Percentiles rank a stretch among this genome's conserved stretches.
Conservation (phyloP, 192 early-diverging fungal genomes). For the Coemansia sp. region DNA sequence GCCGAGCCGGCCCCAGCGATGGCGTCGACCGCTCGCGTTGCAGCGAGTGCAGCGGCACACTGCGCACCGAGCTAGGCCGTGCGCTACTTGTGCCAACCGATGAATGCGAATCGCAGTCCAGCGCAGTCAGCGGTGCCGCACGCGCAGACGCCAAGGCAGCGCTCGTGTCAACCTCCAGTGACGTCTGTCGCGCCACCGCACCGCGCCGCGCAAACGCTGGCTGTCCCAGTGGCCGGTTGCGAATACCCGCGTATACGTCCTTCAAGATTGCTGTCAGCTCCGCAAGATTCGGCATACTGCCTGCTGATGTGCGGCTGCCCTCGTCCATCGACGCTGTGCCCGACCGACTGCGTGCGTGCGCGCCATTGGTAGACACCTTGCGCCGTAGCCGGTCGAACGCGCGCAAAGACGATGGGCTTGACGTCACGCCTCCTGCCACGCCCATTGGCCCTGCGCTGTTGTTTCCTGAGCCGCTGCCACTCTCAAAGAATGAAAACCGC, state of each 20-base stretch:
- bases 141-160: constrained; percentile 15
- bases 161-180: constrained; percentile 21
- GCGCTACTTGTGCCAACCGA: constrained; percentile 9
- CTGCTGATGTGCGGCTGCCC: constrained; percentile 7
- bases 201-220: constrained; percentile 48
- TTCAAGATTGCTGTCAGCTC: constrained; percentile 49
- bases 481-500: constrained; percentile 55
- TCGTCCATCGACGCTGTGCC: constrained; percentile 46
- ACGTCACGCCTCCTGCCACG: constrained; percentile 8
- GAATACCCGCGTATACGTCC: constrained; percentile 55
- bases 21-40: constrained; percentile 50
- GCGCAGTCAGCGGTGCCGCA: constrained; percentile 12
- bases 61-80: constrained; percentile 52
- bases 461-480: constrained; percentile 15
- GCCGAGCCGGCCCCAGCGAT: constrained; percentile 19
- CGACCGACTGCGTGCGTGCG: constrained; percentile 42
- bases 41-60: constrained; percentile 49
- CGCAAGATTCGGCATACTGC: constrained; percentile 32
- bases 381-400: constrained; percentile 53
- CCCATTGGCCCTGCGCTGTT: constrained; percentile 7
- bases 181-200: constrained; percentile 4
- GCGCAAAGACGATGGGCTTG: constrained; percentile 45
- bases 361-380: constrained; percentile 51
- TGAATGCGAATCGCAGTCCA: constrained; percentile 31
- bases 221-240: constrained; percentile 54